A percentile compares a stretch with the other conserved stretches of the same genome.
Conservation (phyloP, 2,329 filamentous ascomycete genomes). For the Nigrospora sphaerica region DNA sequence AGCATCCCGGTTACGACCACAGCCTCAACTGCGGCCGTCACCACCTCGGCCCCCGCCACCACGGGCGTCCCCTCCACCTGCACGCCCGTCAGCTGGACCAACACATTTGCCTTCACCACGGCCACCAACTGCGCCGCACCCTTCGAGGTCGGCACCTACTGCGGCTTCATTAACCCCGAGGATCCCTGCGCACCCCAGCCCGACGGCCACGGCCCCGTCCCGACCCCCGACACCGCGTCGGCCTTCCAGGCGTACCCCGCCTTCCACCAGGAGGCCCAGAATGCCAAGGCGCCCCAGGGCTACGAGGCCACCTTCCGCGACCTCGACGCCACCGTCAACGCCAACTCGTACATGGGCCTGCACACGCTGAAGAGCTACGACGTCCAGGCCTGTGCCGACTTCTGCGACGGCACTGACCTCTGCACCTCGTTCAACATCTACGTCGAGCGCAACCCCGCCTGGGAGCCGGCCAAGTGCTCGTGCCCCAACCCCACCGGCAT, state of each 20-base stretch:
- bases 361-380: conserved; percentile 11
- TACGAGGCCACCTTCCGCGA: conserved; percentile 23
- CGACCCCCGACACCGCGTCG: conserved; percentile 1
- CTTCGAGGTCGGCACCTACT: conserved; percentile 23
- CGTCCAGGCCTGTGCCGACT: conserved; percentile 7
- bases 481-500: conserved; percentile 27
- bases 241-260: conserved; percentile 2
- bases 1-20: background rate
- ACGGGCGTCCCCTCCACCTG: conserved; percentile 4
- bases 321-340: conserved; percentile 10
- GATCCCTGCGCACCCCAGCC: conserved; percentile 28
- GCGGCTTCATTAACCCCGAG: conserved; percentile 28
- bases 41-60: background rate
- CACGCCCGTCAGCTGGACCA: conserved; percentile 7
- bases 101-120: conserved; percentile 10
- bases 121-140: conserved; percentile 17
- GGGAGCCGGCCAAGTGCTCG: conserved; percentile 14
- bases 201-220: conserved; percentile 5
- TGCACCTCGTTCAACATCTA: conserved; percentile 15
- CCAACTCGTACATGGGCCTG: conserved; percentile 16
- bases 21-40: background rate
- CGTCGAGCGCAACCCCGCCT: conserved; percentile 13
- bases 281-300: conserved; percentile 4
- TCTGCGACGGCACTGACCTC: conserved; percentile 9
- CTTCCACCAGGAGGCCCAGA: conserved; percentile 5